These are phyloP conservation scores for Vickermania spadyakhi DNA, from an alignment of 208 protist genomes.

Conservation along the genomic window DNA sequence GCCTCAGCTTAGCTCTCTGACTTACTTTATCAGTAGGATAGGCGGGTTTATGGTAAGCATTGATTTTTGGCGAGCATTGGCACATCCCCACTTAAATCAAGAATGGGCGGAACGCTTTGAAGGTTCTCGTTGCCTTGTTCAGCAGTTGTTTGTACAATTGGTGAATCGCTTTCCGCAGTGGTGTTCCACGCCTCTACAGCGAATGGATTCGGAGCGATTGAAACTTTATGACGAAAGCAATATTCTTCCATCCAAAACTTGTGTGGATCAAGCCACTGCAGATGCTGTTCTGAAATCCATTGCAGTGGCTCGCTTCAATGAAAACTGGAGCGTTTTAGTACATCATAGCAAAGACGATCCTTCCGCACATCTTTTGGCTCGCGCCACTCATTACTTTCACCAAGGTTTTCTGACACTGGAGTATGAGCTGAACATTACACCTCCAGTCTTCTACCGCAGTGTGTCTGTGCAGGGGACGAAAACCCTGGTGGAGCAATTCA, in stretches of 20 bases:
- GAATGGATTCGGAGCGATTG: constrained; percentile 10
- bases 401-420: constrained; percentile 55
- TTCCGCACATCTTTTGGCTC: constrained; percentile 47
- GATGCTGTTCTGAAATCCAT: constrained; percentile 30
- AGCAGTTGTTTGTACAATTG: constrained; percentile 85
- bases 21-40: constrained; percentile 57
- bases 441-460: constrained; percentile 51
- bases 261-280: not conserved
- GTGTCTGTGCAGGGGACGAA: constrained; percentile 62
- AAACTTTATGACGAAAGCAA: constrained; percentile 21
- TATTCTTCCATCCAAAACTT: constrained; percentile 6
- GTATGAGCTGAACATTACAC: constrained; percentile 71
- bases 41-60: constrained; percentile 74
- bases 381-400: constrained; percentile 47
- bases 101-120: constrained; percentile 79
- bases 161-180: constrained; percentile 64
- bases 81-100: constrained; percentile 40
- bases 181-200: constrained; percentile 23
- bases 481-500: constrained; percentile 63
- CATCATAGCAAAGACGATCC: constrained; percentile 34
- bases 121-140: constrained; percentile 68
- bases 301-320: constrained; percentile 60
- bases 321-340: constrained; percentile 80
- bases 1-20: constrained; percentile 44
- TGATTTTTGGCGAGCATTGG: constrained; percentile 76